These are phyloP conservation scores for Mediolabrus comicus DNA, from an alignment of 108 stramenopile genomes.

Conservation along the genomic window DNA sequence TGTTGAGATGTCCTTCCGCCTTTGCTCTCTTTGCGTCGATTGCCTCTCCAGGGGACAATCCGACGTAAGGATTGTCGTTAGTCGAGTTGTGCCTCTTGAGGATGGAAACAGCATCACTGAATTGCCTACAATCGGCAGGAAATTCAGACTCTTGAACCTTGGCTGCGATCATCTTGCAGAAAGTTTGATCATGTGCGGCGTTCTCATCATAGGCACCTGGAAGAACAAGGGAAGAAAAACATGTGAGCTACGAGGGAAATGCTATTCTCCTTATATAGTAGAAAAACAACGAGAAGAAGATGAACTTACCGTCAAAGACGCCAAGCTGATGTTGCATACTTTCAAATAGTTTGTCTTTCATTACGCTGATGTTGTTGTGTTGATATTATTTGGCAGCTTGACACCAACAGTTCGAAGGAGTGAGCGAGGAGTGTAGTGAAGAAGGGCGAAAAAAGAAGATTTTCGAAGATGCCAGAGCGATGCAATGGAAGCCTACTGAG, in stretches of 20 bases:
- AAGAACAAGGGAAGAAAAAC: neutral
- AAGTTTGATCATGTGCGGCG: neutral
- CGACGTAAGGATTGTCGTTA: neutral
- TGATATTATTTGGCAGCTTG: neutral
- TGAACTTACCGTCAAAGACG: neutral
- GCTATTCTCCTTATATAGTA: no score
- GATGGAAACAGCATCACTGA: neutral
- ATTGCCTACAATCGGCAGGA: constrained; percentile 5
- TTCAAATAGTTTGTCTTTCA: neutral
- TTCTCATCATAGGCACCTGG: constrained; percentile 10
- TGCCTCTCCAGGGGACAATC: constrained; percentile 22
- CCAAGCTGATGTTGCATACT: neutral
- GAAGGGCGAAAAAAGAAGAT: no score
- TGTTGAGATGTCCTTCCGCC: constrained; percentile 29
- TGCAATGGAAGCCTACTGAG: neutral
- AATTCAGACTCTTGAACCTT: constrained; percentile 15
- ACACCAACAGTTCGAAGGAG: neutral
- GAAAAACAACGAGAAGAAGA: neutral
- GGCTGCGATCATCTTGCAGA: constrained; percentile 14
- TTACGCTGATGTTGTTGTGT: neutral
- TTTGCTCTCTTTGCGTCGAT: constrained; percentile 34
- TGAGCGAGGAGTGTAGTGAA: no score
- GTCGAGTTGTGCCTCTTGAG: constrained; percentile 7
- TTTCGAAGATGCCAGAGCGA: neutral
- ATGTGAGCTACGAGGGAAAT: no score